Base-by-base conservation (phyloP, 768 basidiomycete genomes). In the Suillus plorans region DNA sequence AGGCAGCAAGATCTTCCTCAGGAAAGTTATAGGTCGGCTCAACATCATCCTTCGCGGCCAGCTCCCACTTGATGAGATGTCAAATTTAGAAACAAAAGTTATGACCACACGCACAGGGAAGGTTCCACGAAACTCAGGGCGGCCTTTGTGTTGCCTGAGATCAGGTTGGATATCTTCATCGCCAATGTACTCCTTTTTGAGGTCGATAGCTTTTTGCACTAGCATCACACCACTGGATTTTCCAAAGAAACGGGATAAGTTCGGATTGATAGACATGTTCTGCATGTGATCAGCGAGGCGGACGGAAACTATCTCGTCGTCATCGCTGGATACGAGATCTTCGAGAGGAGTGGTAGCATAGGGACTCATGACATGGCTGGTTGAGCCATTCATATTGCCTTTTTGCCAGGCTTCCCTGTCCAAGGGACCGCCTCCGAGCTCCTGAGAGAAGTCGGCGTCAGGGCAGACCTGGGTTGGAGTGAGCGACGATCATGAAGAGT, bases 161-260 rank as follows among this genome's bases (percentile, higher is more conserved):
- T 67, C 64, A 1, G 67, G 62, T 28, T 42, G 59, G 34, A 65
- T 67, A 66, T 73, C 69, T 6, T 76, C 74, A 5, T 69, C 65
- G n/a, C 85, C 84, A 1, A 81, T 80, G 34, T 80, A 84, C 64
- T 86, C 85, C 36, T 82, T 80, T 72, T 88, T 89, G 12, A 89
- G 75, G 65, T 86, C 84, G 14, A 88, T 79, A 2, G 87, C 88
- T 5, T 76, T 74, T 52, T 73, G 77, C n/a, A 80, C 67, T 45
- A 84, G 76, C 68, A 73, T 76, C n/a, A 80, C 67, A 25, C 78
- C 77, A 45, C 81, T 82, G 1, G 80, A 81, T 63, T 80, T 80
- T 12, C 79, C 79, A 44, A 78, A 77, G 68, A 80, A 80, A n/a
- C 74, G 69, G 4, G 37, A 18, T 12, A 70, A 57, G 5, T 31